Conservation (phyloP, 148 eudicot species). For the Gaultheria prostrata region DNA sequence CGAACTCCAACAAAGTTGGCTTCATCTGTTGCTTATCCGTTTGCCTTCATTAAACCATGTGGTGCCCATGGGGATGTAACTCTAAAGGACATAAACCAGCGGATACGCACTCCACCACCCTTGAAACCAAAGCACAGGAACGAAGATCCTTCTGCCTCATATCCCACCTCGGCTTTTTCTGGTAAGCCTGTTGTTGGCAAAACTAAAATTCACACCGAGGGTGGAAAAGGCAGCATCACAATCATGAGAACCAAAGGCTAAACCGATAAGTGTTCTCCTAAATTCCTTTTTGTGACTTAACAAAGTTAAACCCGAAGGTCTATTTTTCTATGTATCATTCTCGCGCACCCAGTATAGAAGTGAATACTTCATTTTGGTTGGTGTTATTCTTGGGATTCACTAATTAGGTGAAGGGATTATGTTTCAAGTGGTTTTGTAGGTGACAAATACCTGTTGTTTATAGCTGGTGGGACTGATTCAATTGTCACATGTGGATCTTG, state of each 20-base stretch:
- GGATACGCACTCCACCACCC: conserved; percentile 71
- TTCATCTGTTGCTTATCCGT: conserved; percentile 78
- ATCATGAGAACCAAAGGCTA: conserved; percentile 97
- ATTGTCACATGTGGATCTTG: conserved; percentile 5
- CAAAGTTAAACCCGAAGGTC: neutral
- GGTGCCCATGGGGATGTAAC: conserved; percentile 77
- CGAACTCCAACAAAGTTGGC: conserved; percentile 57
- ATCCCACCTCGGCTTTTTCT: conserved; percentile 81
- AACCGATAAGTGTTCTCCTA: conserved; percentile 20
- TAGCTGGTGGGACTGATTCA: conserved; percentile 13
- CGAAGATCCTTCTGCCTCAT: conserved; percentile 44
- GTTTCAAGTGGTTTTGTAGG: conserved; percentile 11
- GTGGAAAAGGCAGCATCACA: conserved; percentile 95
- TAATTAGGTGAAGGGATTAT: conserved; percentile 11
- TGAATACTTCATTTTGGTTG: conserved; percentile 2
- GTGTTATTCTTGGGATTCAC: conserved; percentile 17
- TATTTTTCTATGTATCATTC: neutral
- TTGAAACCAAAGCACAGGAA: conserved; percentile 38
- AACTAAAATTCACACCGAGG: conserved; percentile 91
- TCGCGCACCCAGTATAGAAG: conserved; percentile 3
- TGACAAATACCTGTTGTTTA: conserved; percentile 9
- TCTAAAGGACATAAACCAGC: conserved; percentile 84
- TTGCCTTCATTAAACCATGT: conserved; percentile 78
- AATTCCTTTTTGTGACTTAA: conserved; percentile 5
- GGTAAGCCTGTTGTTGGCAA: conserved; percentile 95